phyloP scores from a whole-genome alignment of 345 rosid species.

The Turritis glabra region DNA sequence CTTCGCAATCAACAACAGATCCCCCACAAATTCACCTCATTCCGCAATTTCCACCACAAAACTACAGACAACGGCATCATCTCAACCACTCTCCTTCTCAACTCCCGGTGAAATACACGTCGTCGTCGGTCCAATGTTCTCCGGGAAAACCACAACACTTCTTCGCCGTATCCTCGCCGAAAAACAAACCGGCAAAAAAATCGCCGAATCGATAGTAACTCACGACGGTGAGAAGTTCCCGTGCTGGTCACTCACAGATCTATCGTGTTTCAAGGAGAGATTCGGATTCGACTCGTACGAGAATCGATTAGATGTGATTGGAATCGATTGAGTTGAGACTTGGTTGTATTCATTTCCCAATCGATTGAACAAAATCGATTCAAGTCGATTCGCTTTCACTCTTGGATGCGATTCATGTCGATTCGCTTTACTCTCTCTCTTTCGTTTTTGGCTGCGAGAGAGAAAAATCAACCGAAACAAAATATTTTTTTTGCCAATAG shows the following conservation, averaged over 20 bases:
- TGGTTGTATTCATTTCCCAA: no score
- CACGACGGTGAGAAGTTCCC: constrained; percentile 85
- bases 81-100: constrained; percentile 30
- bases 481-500: no score
- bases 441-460: no score
- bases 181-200: constrained; percentile 55
- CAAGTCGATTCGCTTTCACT: no score
- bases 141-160: constrained; percentile 82
- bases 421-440: no score
- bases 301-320: constrained; percentile 85
- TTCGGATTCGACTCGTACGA: constrained; percentile 65
- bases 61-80: constrained; percentile 11
- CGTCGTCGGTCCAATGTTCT: constrained; percentile 85
- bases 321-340: no score
- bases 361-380: no score
- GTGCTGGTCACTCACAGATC: constrained; percentile 60
- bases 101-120: constrained; percentile 72
- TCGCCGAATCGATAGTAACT: constrained; percentile 72
- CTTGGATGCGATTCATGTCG: no score
- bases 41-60: constrained; percentile 23
- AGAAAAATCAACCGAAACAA: no score
- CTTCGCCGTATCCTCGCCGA: constrained; percentile 74
- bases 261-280: constrained; percentile 58
- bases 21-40: constrained; percentile 20
- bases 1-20: constrained; percentile 27